Conservation (phyloP, 129 eudicot species). For the Lactuca saligna region DNA sequence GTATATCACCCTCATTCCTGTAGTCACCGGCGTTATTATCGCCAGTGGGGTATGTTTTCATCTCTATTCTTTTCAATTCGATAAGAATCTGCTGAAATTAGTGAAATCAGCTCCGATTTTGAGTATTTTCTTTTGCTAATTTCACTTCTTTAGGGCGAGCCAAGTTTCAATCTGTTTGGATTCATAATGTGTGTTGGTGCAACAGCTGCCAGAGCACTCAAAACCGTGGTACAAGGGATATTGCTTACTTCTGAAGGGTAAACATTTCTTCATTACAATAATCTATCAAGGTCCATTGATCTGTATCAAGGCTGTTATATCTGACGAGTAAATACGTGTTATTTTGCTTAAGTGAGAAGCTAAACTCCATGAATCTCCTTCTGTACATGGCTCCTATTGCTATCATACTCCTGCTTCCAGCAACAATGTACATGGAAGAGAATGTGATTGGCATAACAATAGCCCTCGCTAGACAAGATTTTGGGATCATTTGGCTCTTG, state of each 20-base stretch:
- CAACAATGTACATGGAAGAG: conserved; percentile 54
- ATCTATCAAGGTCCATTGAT: conserved; percentile 8
- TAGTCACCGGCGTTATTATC: conserved; percentile 80
- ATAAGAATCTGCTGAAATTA: conserved; percentile 3
- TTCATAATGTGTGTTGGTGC: conserved; percentile 90
- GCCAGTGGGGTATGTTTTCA: conserved; percentile 77
- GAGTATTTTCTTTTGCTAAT: neutral
- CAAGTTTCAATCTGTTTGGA: conserved; percentile 88
- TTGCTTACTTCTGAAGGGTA: conserved; percentile 96
- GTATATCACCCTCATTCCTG: conserved; percentile 72
- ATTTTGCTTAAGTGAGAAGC: conserved; percentile 56
- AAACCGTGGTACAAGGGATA: conserved; percentile 90
- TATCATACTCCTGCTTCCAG: conserved; percentile 58
- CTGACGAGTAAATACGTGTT: neutral
- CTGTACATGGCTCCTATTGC: conserved; percentile 99
- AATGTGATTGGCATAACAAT: conserved; percentile 52
- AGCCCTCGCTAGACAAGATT: conserved; percentile 46
- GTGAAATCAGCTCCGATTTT: neutral
- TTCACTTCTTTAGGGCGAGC: conserved; percentile 64
- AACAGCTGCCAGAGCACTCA: conserved; percentile 97
- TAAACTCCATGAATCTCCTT: conserved; percentile 96
- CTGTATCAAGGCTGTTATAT: conserved; percentile 2
- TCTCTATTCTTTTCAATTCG: neutral
- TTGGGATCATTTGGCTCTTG: conserved; percentile 49
- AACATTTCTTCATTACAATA: neutral